A percentile compares a stretch with the other conserved stretches of the same genome.
These are phyloP conservation scores for Huntiella bhutanensis DNA, from an alignment of 2,329 filamentous ascomycete genomes.

Conservation along the genomic window DNA sequence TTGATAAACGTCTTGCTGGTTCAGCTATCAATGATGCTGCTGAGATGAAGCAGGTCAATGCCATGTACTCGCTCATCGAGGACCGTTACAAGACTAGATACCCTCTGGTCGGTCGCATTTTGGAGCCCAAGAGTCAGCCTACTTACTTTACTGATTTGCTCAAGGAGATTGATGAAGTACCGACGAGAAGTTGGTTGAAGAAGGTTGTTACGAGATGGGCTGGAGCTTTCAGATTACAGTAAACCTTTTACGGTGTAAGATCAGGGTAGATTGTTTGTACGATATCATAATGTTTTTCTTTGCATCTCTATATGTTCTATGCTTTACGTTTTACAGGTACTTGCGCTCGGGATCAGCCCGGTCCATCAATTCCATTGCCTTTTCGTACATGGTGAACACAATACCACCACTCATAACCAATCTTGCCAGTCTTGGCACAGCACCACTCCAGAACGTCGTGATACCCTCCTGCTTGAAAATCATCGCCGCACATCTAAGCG, in stretches of 20 bases:
- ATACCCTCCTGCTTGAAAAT: slow-evolving; percentile 84
- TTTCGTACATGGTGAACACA: slow-evolving; percentile 97
- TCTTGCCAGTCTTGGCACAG: slow-evolving; percentile 64
- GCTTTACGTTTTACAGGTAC: slow-evolving; percentile 44
- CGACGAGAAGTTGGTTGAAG: slow-evolving; percentile 34
- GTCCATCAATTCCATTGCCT: slow-evolving; percentile 78
- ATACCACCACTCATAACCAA: slow-evolving; percentile 86
- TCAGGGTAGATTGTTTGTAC: background rate
- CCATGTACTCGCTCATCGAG: slow-evolving; percentile 37
- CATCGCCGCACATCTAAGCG: slow-evolving; percentile 58
- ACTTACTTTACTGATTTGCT: slow-evolving; percentile 43
- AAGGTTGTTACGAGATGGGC: slow-evolving; percentile 34
- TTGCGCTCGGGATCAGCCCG: slow-evolving; percentile 61
- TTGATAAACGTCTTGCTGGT: slow-evolving; percentile 15
- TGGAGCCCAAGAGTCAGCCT: slow-evolving; percentile 42
- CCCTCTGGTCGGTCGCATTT: slow-evolving; percentile 17
- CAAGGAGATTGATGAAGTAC: slow-evolving; percentile 43
- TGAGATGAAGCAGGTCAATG: slow-evolving; percentile 30
- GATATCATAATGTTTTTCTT: background rate
- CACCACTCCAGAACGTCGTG: slow-evolving; percentile 84
- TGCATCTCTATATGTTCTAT: background rate
- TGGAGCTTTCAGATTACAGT: slow-evolving; percentile 40
- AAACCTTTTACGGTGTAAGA: slow-evolving; percentile 7
- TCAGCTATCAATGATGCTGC: background rate
- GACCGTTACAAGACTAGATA: slow-evolving; percentile 33